A percentile compares a stretch with the other conserved stretches of the same genome.
phyloP scores from a whole-genome alignment of 305 asterid species.

The Solanum chacoense region DNA sequence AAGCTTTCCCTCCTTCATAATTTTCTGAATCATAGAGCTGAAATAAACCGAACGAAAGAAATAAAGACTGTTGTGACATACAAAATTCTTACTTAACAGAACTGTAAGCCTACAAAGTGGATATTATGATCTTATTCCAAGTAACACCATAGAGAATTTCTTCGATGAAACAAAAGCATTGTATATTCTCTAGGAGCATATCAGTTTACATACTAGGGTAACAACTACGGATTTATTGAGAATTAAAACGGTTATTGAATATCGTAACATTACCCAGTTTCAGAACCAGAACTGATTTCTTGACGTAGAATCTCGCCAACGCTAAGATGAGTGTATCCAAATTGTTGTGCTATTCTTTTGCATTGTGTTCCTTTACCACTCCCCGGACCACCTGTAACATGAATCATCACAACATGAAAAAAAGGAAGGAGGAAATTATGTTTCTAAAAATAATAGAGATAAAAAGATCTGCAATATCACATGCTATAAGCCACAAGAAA shows the following conservation, averaged over 20 bases:
- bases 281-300: slow-evolving; percentile 83
- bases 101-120: not conserved
- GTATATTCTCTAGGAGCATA: not conserved
- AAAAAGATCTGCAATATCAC: not conserved
- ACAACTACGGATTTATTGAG: not conserved
- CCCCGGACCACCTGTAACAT: slow-evolving; percentile 85
- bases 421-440: not conserved
- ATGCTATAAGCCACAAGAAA: not conserved
- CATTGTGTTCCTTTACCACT: slow-evolving; percentile 99
- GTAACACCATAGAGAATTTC: not conserved
- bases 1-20: slow-evolving; percentile 91
- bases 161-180: not conserved
- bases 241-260: not conserved
- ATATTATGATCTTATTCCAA: not conserved
- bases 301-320: slow-evolving; percentile 92
- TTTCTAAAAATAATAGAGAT: not conserved
- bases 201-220: not conserved
- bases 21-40: slow-evolving; percentile 84
- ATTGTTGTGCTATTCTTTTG: slow-evolving; percentile 65
- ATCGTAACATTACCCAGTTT: slow-evolving; percentile 47
- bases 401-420: not conserved
- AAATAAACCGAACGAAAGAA: not conserved
- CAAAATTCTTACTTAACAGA: not conserved
- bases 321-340: slow-evolving; percentile 86
- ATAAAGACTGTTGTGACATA: not conserved